phyloP scores from a whole-genome alignment of 169 alveolate genomes.

The Eimeria zaria region DNA sequence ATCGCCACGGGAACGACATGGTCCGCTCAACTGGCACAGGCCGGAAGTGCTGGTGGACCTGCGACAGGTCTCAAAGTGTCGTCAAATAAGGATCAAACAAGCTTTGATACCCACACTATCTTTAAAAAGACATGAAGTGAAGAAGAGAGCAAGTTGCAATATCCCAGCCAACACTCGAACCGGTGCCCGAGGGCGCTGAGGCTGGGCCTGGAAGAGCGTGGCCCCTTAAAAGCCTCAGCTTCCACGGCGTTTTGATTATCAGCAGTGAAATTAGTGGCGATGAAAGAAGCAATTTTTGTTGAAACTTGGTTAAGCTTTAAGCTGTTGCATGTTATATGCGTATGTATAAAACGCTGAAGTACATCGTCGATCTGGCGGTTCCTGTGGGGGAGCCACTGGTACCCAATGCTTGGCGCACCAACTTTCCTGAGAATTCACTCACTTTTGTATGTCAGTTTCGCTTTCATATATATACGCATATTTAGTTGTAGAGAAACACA shows the following conservation, averaged over 20 bases:
- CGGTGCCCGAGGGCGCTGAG: neutral
- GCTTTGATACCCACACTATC: neutral
- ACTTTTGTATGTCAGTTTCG: neutral
- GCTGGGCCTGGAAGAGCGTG: slow-evolving; percentile 48
- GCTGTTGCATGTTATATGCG: neutral
- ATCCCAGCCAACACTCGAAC: neutral
- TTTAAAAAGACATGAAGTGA: slow-evolving; percentile 1
- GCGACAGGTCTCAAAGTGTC: neutral
- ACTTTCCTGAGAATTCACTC: neutral
- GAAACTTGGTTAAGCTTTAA: neutral
- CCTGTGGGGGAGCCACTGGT: slow-evolving; percentile 64
- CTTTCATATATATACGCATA: neutral
- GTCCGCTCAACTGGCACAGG: slow-evolving; percentile 4
- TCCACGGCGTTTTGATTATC: neutral
- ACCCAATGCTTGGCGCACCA: neutral
- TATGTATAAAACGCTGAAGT: neutral
- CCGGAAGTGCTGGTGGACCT: neutral
- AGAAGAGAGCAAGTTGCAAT: neutral
- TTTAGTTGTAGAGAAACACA: neutral
- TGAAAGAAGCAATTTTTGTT: neutral
- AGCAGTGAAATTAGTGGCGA: neutral
- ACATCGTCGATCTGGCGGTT: neutral
- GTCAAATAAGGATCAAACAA: neutral
- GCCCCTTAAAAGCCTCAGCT: neutral
- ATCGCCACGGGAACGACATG: neutral